Percentiles rank a stretch among this genome's conserved stretches.
phyloP scores from a whole-genome alignment of 306 rosid genomes.

The Cyamopsis tetragonoloba region DNA sequence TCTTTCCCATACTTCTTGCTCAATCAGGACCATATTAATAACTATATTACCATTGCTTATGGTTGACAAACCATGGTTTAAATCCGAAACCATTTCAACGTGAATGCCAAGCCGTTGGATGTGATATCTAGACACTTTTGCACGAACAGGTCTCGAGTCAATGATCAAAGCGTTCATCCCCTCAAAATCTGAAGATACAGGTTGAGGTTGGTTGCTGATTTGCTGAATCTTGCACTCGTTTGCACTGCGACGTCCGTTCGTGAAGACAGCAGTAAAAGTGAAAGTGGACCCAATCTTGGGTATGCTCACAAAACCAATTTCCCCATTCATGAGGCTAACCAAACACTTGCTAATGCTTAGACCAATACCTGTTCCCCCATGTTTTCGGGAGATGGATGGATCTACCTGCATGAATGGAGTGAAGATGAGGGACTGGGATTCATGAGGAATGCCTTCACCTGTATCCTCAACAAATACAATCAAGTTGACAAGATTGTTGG shows the following conservation, averaged over 20 bases:
- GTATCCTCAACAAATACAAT: conserved; percentile 97
- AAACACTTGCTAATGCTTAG: conserved; percentile 95
- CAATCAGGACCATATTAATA: conserved; percentile 63
- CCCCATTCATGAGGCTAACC: conserved; percentile 96
- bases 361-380: conserved; percentile 98
- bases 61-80: conserved; percentile 54
- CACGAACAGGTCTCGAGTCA: conserved; percentile 74
- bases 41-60: conserved; percentile 37
- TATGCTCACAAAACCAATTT: conserved; percentile 78
- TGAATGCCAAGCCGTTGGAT: conserved; percentile 78
- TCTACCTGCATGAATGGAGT: conserved; percentile 98
- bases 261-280: conserved; percentile 81
- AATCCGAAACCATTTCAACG: conserved; percentile 63
- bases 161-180: conserved; percentile 77
- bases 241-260: conserved; percentile 43
- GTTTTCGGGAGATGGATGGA: conserved; percentile 80
- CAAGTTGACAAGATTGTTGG: conserved; percentile 55
- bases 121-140: conserved; percentile 84
- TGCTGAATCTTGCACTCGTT: conserved; percentile 48
- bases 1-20: conserved; percentile 82
- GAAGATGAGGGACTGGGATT: conserved; percentile 69
- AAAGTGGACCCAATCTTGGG: conserved; percentile 90
- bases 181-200: conserved; percentile 56
- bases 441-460: conserved; percentile 88
- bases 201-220: conserved; percentile 51